Base-by-base conservation (phyloP, 768 basidiomycete species). In the Naematelia aurantialba region DNA sequence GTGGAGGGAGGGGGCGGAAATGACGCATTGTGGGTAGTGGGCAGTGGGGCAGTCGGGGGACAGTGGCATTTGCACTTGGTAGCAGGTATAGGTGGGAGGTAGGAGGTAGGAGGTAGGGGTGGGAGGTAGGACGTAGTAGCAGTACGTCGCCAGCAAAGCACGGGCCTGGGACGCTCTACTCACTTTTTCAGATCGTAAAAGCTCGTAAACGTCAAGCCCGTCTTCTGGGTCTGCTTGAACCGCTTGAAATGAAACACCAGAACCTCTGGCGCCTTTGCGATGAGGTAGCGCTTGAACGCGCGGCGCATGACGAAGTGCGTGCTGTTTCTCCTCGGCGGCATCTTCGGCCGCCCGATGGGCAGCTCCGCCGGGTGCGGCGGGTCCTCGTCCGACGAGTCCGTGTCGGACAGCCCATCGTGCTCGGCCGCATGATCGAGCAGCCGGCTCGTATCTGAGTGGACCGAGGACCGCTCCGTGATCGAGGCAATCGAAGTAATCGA, bases 201-300 rank as follows among this genome's bases (percentile, higher is more conserved):
- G 34, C 73, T 69, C 19, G 73, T 68, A 52, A 78, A 79, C 44
- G 72, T 60, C 31, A 68, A 29, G 30, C 58, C 61, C 12, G 59
- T 59, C 78, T 86, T 87, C 42, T 81, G 80, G 5, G 86, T 81
- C 71, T 94, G 91, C 77, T 94, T 90, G 79, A 98, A 98, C 47
- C 93, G 84, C 79, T 97, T 97, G 51, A 96, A 82, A 67, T 97
- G 93, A 59, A 97, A 83, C 52, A 93, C 89, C 57, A 97, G 84
- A 29, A 96, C 83, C 0, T 91, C 89, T 0, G 93, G 93, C 13
- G 78, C 73, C 42, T 76, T 72, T 14, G 86, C 84, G 74, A 98
- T 89, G 59, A 98, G 85, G 77, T 96, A 98, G 12, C 93, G 88
- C 78, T 98, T 98, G 79, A 90, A 91, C 3, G 91, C 90, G 1